A percentile compares a stretch with the other conserved stretches of the same genome.
Conservation (phyloP, 2,329 filamentous ascomycete genomes). For the Ophiobolus disseminans region DNA sequence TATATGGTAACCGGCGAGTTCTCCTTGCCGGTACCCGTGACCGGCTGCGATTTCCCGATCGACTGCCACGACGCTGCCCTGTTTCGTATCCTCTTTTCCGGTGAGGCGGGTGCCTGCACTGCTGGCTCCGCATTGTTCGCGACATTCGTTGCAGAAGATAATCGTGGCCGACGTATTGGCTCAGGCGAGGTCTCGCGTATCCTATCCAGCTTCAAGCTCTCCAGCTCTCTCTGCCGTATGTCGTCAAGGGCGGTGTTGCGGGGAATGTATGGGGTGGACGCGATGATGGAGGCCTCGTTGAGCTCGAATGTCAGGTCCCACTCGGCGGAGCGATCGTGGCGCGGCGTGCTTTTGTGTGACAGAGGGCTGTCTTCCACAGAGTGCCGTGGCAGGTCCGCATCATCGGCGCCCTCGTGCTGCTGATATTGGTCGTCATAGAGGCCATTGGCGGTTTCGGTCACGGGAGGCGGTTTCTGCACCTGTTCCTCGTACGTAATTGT, state of each 20-base stretch:
- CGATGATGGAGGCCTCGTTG: slow-evolving; percentile 54
- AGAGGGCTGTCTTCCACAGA: slow-evolving; percentile 54
- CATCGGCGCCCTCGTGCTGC: slow-evolving; percentile 15
- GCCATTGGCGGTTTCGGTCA: slow-evolving; percentile 23
- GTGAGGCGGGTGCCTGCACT: slow-evolving; percentile 8
- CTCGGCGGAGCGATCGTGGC: slow-evolving; percentile 24
- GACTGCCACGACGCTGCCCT: slow-evolving; percentile 41
- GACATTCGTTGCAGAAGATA: slow-evolving; percentile 16
- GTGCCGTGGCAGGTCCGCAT: slow-evolving; percentile 48
- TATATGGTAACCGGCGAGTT: slow-evolving; percentile 45
- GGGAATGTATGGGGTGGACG: slow-evolving; percentile 56
- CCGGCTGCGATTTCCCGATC: slow-evolving; percentile 36
- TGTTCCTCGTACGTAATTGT: slow-evolving; percentile 41
- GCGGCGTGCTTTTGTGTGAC: slow-evolving; percentile 46
- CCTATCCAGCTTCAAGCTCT: slow-evolving; percentile 44
- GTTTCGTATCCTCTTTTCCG: slow-evolving; percentile 25
- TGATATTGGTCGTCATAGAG: slow-evolving; percentile 12
- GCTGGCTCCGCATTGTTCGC: slow-evolving; percentile 12
- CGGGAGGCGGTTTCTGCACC: slow-evolving; percentile 17
- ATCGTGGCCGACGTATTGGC: slow-evolving; percentile 27
- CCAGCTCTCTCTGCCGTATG: slow-evolving; percentile 52
- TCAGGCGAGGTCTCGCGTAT: slow-evolving; percentile 40
- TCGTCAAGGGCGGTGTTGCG: slow-evolving; percentile 53
- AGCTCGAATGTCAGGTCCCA: slow-evolving; percentile 54
- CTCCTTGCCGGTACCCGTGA: slow-evolving; percentile 33